Conservation (phyloP, 805 yeast genomes). For the Kluyveromyces dobzhanskii region DNA sequence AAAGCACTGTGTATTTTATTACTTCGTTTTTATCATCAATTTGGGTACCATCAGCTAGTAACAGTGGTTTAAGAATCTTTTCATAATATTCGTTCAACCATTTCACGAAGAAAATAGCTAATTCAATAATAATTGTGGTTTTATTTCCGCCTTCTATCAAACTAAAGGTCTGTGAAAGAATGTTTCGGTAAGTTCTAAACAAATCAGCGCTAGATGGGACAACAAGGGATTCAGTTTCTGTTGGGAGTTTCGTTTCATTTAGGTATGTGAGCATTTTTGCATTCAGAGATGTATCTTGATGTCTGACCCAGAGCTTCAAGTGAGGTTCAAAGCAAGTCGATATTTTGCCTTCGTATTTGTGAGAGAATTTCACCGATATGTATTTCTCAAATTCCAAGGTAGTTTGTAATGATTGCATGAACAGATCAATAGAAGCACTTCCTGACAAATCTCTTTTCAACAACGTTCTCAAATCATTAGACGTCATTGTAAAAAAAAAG, state of each 20-base stretch:
- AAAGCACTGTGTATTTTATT: slow-evolving; percentile 55
- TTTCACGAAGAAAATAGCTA: slow-evolving; percentile 54
- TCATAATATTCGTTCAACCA: slow-evolving; percentile 54
- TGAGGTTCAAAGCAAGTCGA: slow-evolving; percentile 79
- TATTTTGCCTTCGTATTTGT: slow-evolving; percentile 36
- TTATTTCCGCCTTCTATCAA: slow-evolving; percentile 37
- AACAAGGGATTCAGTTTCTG: slow-evolving; percentile 51
- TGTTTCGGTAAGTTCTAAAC: slow-evolving; percentile 66
- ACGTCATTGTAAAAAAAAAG: slow-evolving; percentile 61
- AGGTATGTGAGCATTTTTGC: slow-evolving; percentile 58
- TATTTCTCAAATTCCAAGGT: slow-evolving; percentile 79
- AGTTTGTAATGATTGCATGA: slow-evolving; percentile 61
- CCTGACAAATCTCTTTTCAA: slow-evolving; percentile 37
- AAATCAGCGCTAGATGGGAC: slow-evolving; percentile 82
- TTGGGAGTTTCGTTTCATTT: slow-evolving; percentile 47
- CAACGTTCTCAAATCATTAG: slow-evolving; percentile 52
- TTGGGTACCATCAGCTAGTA: slow-evolving; percentile 35
- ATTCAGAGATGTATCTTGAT: slow-evolving; percentile 62
- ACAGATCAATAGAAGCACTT: slow-evolving; percentile 48
- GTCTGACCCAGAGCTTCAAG: slow-evolving; percentile 74
- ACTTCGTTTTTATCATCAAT: slow-evolving; percentile 47
- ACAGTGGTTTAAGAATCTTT: slow-evolving; percentile 39
- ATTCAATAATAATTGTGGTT: slow-evolving; percentile 29
- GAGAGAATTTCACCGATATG: slow-evolving; percentile 54
- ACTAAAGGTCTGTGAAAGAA: slow-evolving; percentile 60